These are phyloP conservation scores for Starmerella tilneyi DNA, from an alignment of 805 yeast genomes.

Conservation along the genomic window DNA sequence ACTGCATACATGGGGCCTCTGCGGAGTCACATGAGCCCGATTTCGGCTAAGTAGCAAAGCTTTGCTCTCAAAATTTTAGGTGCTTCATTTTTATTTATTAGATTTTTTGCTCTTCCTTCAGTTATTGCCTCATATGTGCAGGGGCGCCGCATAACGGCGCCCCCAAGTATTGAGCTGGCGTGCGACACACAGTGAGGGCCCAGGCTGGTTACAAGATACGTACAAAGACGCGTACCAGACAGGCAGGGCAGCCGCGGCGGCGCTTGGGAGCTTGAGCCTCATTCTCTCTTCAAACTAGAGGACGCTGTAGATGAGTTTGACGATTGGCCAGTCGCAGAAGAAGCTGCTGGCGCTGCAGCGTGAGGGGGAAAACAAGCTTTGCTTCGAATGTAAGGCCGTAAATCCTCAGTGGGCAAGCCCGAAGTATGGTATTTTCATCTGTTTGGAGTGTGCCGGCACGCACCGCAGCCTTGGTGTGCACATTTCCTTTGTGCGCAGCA, in stretches of 20 bases:
- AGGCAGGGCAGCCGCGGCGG: not conserved
- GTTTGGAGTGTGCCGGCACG: slow-evolving; percentile 94
- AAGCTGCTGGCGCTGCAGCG: slow-evolving; percentile 55
- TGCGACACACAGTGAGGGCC: no score
- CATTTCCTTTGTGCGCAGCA: slow-evolving; percentile 88
- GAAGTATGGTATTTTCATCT: slow-evolving; percentile 91
- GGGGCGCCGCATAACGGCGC: no score
- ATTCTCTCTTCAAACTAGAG: not conserved
- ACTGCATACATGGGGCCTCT: not conserved
- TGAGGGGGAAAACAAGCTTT: slow-evolving; percentile 69
- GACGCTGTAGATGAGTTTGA: slow-evolving; percentile 9
- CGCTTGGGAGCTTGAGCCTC: no score
- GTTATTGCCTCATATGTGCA: not conserved
- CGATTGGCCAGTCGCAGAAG: slow-evolving; percentile 44
- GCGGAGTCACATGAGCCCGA: not conserved
- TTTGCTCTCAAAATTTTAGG: not conserved
- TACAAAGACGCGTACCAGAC: no score
- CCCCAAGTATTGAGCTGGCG: no score
- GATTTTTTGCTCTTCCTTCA: not conserved
- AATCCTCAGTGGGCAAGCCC: slow-evolving; percentile 99
- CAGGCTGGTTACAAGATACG: no score
- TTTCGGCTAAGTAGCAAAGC: not conserved
- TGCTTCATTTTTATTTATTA: not conserved
- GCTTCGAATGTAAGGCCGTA: slow-evolving; percentile 90
- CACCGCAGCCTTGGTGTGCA: slow-evolving; percentile 93